Conservation (phyloP, 1,139 yeast species). For the Entelexis paramagnoliae region DNA sequence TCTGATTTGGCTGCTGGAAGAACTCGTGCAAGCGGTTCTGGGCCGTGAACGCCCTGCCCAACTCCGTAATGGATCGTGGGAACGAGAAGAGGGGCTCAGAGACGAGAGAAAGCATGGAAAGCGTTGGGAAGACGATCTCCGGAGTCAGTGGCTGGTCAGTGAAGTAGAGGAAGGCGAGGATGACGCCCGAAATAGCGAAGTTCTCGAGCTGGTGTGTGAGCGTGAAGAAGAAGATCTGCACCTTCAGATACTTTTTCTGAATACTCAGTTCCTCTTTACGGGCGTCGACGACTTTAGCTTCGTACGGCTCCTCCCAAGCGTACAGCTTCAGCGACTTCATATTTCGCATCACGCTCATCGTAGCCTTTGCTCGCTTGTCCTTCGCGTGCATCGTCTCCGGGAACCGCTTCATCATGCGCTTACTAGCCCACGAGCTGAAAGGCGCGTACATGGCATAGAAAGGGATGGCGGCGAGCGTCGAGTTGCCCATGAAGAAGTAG, state of each 20-base stretch:
- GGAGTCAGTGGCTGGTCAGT: conserved; percentile 52
- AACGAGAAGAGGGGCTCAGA: conserved; percentile 48
- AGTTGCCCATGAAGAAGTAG: conserved; percentile 57
- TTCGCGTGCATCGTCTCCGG: conserved; percentile 58
- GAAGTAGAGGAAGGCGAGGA: conserved; percentile 49
- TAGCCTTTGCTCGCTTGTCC: conserved; percentile 50
- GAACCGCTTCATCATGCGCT: conserved; percentile 40
- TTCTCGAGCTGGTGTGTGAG: conserved; percentile 45
- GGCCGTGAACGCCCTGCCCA: conserved; percentile 53
- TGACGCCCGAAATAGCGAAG: conserved; percentile 52
- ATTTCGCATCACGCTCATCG: conserved; percentile 52
- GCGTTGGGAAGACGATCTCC: conserved; percentile 63
- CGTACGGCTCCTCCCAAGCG: conserved; percentile 64
- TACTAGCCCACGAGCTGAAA: conserved; percentile 41
- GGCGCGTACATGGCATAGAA: conserved; percentile 32
- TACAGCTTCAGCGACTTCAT: conserved; percentile 62
- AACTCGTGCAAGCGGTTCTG: conserved; percentile 48
- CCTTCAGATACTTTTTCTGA: conserved; percentile 36
- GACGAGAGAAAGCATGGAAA: conserved; percentile 49
- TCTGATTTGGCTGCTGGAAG: conserved; percentile 40
- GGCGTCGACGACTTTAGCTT: conserved; percentile 40
- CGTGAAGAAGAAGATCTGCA: conserved; percentile 31
- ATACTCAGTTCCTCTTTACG: conserved; percentile 60
- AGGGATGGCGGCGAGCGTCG: conserved; percentile 56
- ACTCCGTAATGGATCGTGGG: conserved; percentile 37